Conservation (phyloP, 2,329 filamentous ascomycete genomes). For the Leptographium wingfieldii region DNA sequence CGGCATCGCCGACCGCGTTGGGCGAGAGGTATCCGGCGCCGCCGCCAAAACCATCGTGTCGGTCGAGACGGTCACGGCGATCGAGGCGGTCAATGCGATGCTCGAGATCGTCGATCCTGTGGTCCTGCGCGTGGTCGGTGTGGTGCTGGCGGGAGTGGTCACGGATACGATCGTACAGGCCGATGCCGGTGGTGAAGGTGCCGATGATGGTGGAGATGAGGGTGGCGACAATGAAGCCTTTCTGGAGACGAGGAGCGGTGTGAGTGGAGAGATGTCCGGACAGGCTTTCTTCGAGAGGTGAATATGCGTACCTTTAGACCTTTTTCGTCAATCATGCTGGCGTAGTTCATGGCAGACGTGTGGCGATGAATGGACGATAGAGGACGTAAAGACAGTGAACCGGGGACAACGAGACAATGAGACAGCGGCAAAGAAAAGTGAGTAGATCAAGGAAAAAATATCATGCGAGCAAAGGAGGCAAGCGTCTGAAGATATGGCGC, state of each 20-base stretch:
- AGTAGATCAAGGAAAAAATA: background rate
- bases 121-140: constrained; percentile 20
- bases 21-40: constrained; percentile 6
- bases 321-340: constrained; percentile 23
- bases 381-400: too few relatives aligned
- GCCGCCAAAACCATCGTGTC: constrained; percentile 1
- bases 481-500: background rate
- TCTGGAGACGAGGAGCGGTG: constrained; percentile 12
- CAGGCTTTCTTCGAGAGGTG: background rate
- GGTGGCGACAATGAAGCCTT: constrained; percentile 27
- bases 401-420: background rate
- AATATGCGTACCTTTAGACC: constrained; percentile 19
- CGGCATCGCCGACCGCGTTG: constrained; percentile 17
- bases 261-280: background rate
- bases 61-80: constrained; percentile 10
- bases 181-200: constrained; percentile 24
- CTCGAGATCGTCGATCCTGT: constrained; percentile 20
- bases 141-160: constrained; percentile 20
- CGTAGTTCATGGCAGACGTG: constrained; percentile 15
- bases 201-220: constrained; percentile 25
- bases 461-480: background rate
- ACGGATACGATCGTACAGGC: constrained; percentile 23
- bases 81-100: constrained; percentile 11
- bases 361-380: background rate
- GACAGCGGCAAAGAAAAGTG: background rate